A percentile compares a stretch with the other conserved stretches of the same genome.
phyloP scores from a whole-genome alignment of 371 early-diverging fungal species.

The Lichtheimia ramosa region DNA sequence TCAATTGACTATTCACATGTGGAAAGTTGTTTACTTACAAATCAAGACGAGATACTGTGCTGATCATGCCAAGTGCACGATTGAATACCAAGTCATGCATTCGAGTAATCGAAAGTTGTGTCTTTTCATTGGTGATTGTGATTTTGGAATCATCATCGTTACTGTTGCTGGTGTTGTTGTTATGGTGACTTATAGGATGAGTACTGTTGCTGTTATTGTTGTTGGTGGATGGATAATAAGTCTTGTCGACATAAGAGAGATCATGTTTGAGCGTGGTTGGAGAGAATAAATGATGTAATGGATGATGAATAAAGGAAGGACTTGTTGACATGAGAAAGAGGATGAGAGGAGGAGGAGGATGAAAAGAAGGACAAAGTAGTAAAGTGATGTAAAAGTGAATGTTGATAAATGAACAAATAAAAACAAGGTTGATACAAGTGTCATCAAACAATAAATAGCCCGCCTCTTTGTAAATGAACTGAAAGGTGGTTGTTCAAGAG shows the following conservation, averaged over 20 bases:
- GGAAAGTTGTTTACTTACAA: conserved; percentile 23
- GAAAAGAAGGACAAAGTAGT: neutral
- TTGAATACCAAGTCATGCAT: conserved; percentile 22
- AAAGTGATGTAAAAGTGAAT: neutral
- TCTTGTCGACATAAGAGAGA: conserved; percentile 22
- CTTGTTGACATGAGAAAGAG: conserved; percentile 6
- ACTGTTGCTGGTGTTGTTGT: neutral
- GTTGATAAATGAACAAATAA: conserved; percentile 4
- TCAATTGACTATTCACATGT: neutral
- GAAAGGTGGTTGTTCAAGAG: conserved; percentile 15
- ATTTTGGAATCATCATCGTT: too few relatives aligned
- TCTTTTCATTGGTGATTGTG: conserved; percentile 1
- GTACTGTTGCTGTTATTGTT: neutral
- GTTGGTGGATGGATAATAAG: conserved; percentile 17
- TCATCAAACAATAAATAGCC: conserved; percentile 5
- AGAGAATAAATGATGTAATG: conserved; percentile 34
- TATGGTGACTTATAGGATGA: neutral
- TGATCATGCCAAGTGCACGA: conserved; percentile 22
- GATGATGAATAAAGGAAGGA: conserved; percentile 10
- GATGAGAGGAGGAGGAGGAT: neutral
- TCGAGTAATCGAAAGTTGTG: neutral
- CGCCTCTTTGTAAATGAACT: too few relatives aligned
- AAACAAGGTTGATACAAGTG: neutral
- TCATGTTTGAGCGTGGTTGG: conserved; percentile 23
- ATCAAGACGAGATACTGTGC: conserved; percentile 31